phyloP scores from a whole-genome alignment of 1,139 yeast genomes.

The Yamadazyma diddensiae region DNA sequence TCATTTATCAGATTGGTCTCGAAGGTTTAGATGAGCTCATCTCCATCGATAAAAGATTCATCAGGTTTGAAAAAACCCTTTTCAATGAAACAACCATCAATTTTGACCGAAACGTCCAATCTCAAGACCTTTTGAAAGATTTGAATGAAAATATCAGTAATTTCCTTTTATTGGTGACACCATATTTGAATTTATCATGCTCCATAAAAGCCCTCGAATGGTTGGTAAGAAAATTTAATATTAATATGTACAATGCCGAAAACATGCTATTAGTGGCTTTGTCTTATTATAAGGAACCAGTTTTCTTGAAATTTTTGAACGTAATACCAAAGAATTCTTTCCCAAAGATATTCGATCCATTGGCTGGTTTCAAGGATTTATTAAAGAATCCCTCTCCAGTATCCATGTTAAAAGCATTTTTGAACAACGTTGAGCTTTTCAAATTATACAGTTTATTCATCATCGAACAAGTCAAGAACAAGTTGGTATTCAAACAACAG shows the following conservation, averaged over 20 bases:
- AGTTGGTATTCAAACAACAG: conserved; percentile 64
- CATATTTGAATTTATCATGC: conserved; percentile 69
- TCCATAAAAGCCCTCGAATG: conserved; percentile 87
- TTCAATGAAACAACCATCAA: conserved; percentile 78
- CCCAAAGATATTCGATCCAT: conserved; percentile 76
- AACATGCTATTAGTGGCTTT: conserved; percentile 63
- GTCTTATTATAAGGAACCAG: conserved; percentile 72
- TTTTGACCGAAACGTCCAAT: conserved; percentile 77
- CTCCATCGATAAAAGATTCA: conserved; percentile 70
- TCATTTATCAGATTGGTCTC: conserved; percentile 65
- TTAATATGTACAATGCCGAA: conserved; percentile 80
- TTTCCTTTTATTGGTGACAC: conserved; percentile 73
- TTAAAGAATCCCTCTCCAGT: conserved; percentile 64
- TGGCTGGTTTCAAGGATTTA: conserved; percentile 64
- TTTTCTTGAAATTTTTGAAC: conserved; percentile 73
- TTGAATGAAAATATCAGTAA: conserved; percentile 72
- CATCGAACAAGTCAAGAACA: conserved; percentile 50
- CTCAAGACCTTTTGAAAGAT: conserved; percentile 70
- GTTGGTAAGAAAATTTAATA: conserved; percentile 89
- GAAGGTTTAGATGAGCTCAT: conserved; percentile 78
- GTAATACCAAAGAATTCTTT: conserved; percentile 59
- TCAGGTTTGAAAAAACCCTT: conserved; percentile 63
- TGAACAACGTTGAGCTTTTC: conserved; percentile 63
- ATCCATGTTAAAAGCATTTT: conserved; percentile 69
- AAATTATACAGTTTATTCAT: conserved; percentile 63